Evolutionary conservation across 345 rosid genomes (phyloP).

Genomic region (Camelina sativa): DNA sequence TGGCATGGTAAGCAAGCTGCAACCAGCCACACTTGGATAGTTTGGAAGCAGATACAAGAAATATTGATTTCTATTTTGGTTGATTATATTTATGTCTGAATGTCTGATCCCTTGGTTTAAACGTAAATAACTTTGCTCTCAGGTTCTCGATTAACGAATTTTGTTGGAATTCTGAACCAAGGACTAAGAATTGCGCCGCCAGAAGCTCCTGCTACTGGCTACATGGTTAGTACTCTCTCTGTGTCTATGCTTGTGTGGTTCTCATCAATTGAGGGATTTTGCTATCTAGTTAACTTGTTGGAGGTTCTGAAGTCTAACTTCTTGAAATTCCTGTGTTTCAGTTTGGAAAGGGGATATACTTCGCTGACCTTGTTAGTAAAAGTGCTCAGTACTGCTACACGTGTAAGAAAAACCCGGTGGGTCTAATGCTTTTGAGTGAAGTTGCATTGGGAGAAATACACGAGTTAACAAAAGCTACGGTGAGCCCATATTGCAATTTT

Average conservation of each 20-base stretch:
- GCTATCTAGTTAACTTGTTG: conserved; percentile 5
- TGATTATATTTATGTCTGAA: background rate
- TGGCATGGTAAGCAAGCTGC: conserved; percentile 77
- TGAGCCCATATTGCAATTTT: conserved; percentile 44
- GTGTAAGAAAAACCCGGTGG: conserved; percentile 77
- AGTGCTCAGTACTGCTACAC: conserved; percentile 97
- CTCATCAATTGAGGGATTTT: conserved; percentile 2
- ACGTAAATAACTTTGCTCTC: conserved; percentile 35
- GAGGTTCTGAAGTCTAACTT: conserved; percentile 19
- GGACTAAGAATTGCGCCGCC: conserved; percentile 99
- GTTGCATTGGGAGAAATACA: conserved; percentile 86
- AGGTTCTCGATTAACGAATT: conserved; percentile 95
- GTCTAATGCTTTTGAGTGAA: conserved; percentile 90
- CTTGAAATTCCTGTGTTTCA: conserved; percentile 41
- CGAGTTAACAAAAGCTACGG: conserved; percentile 81
- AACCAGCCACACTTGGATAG: conserved; percentile 17
- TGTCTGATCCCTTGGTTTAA: background rate
- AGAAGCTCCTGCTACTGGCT: conserved; percentile 98
- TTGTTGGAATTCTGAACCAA: conserved; percentile 95
- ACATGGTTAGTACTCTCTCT: conserved; percentile 71
- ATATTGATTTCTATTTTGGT: background rate
- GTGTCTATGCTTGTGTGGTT: conserved; percentile 26
- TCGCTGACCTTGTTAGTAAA: conserved; percentile 98
- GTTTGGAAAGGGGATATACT: conserved; percentile 98
- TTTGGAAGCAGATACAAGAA: conserved; percentile 5